phyloP scores from a whole-genome alignment of 2,329 filamentous ascomycete species.

The Westerdykella aurantiaca region DNA sequence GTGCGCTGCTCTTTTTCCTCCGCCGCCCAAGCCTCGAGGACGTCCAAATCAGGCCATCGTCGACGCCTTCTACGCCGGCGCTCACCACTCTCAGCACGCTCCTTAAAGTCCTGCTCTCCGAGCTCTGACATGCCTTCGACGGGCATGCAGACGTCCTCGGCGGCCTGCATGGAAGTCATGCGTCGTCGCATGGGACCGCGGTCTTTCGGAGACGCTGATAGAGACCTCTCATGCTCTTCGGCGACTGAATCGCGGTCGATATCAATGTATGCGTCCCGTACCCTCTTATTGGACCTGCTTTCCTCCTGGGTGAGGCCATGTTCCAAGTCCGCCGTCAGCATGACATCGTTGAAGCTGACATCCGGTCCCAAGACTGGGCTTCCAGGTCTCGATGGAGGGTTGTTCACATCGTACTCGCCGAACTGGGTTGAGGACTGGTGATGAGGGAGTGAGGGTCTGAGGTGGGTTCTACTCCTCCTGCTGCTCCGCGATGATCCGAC shows the following conservation, averaged over 20 bases:
- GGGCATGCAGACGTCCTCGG: slow-evolving; percentile 91
- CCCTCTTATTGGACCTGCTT: slow-evolving; percentile 13
- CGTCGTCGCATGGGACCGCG: slow-evolving; percentile 27
- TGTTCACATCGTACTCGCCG: slow-evolving; percentile 57
- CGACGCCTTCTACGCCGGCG: slow-evolving; percentile 42
- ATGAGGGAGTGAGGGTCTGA: slow-evolving; percentile 19
- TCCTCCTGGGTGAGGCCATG: slow-evolving; percentile 14
- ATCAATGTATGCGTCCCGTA: slow-evolving; percentile 46
- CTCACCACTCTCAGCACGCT: slow-evolving; percentile 43
- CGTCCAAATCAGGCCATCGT: slow-evolving; percentile 79
- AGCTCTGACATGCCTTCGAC: slow-evolving; percentile 72
- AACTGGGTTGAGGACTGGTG: slow-evolving; percentile 29
- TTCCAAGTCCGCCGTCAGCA: slow-evolving; percentile 61
- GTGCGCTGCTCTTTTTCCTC: slow-evolving; percentile 85
- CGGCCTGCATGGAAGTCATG: slow-evolving; percentile 51
- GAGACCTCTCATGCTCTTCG: slow-evolving; percentile 39
- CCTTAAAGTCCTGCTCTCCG: slow-evolving; percentile 65
- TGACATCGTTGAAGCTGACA: slow-evolving; percentile 55
- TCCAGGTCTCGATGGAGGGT: slow-evolving; percentile 57
- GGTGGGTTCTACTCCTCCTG: slow-evolving; percentile 10
- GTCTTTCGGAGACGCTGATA: slow-evolving; percentile 19
- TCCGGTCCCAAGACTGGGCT: slow-evolving; percentile 52
- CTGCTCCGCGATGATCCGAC: slow-evolving; percentile 30
- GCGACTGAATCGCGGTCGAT: slow-evolving; percentile 39
- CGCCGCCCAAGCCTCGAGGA: slow-evolving; percentile 82